These are phyloP conservation scores for Plenodomus lindquistii DNA, from an alignment of 2,329 filamentous ascomycete genomes.

Conservation along the genomic window DNA sequence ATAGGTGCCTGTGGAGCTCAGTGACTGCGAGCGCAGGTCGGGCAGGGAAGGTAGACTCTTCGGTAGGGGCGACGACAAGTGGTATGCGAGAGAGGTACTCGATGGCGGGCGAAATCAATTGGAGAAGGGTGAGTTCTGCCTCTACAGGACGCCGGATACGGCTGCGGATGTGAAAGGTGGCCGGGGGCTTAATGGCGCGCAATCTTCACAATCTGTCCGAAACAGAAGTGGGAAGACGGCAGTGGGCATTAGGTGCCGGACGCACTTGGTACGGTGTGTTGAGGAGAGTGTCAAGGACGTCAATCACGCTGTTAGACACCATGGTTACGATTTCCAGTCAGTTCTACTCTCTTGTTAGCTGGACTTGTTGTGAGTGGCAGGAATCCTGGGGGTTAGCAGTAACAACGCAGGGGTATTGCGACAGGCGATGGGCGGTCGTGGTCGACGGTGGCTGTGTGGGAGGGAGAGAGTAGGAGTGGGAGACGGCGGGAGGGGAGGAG, in stretches of 20 bases:
- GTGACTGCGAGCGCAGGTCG: constrained; percentile 42
- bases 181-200: constrained; percentile 23
- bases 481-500: background rate
- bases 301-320: too few species aligned
- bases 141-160: constrained; percentile 47
- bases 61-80: constrained; percentile 36
- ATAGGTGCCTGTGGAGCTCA: constrained; percentile 50
- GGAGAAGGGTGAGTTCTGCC: constrained; percentile 40
- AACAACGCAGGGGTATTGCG: background rate
- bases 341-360: too few species aligned
- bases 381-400: constrained; percentile 12
- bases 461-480: background rate
- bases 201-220: constrained; percentile 25
- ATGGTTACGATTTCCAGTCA: too few species aligned
- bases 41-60: constrained; percentile 41
- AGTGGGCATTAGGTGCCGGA: constrained; percentile 24
- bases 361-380: constrained; percentile 15
- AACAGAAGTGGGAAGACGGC: constrained; percentile 9
- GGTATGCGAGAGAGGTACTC: constrained; percentile 51
- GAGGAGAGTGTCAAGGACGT: too few species aligned
- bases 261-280: constrained; percentile 33
- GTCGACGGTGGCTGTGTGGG: background rate
- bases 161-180: constrained; percentile 36
- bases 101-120: constrained; percentile 46
- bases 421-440: background rate